Percentiles rank a stretch among this genome's conserved stretches.
Conservation (phyloP, 1,284 basidiomycete species). For the Meripilus lineatus region DNA sequence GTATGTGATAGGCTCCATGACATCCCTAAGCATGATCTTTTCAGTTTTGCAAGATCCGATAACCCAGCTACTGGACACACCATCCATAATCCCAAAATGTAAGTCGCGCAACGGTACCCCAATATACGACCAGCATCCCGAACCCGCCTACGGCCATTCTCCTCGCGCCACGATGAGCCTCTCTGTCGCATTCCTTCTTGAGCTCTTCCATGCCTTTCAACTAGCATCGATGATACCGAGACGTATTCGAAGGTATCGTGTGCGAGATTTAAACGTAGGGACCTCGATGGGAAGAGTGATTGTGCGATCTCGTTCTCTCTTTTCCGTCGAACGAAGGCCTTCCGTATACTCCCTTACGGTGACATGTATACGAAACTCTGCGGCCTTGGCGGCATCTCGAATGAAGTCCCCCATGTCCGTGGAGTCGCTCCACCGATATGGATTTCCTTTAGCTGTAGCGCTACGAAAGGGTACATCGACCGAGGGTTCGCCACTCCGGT, state of each 20-base stretch:
- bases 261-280: constrained; percentile 59
- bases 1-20: constrained; percentile 69
- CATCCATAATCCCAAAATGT: constrained; percentile 65
- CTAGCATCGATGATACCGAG: constrained; percentile 37
- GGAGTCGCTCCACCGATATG: constrained; percentile 56
- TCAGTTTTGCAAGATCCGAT: no score
- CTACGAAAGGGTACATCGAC: constrained; percentile 47
- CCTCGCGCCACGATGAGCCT: constrained; percentile 52
- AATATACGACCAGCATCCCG: constrained; percentile 55
- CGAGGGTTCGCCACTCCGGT: not conserved
- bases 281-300: constrained; percentile 46
- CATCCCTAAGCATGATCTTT: constrained; percentile 58
- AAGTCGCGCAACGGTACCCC: constrained; percentile 55
- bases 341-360: no score
- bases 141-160: constrained; percentile 56
- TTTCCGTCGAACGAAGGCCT: no score
- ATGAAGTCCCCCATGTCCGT: constrained; percentile 69
- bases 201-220: constrained; percentile 47
- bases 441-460: constrained; percentile 32
- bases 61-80: constrained; percentile 26
- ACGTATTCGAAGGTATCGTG: constrained; percentile 51
- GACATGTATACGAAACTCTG: constrained; percentile 52
- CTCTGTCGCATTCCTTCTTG: constrained; percentile 49
- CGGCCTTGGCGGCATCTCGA: constrained; percentile 51
- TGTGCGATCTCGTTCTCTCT: constrained; percentile 14